Evolutionary conservation across 2,329 filamentous ascomycete species (phyloP).

Genomic region (Neocatenulostroma microsporum): DNA sequence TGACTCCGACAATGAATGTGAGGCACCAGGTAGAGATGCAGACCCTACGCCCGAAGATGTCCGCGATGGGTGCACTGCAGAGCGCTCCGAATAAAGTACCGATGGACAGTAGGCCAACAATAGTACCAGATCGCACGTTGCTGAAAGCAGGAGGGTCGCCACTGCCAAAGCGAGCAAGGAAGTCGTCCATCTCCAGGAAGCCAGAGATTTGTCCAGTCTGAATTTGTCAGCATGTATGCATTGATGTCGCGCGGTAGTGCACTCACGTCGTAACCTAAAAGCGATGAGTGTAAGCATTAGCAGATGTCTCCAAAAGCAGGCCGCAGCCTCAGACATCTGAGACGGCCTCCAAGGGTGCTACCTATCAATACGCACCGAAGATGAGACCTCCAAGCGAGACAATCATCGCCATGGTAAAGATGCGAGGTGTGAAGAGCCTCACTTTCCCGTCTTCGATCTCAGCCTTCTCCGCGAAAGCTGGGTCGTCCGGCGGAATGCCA

Average conservation of each 20-base stretch:
- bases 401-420: conserved; percentile 29
- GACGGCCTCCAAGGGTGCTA: no score
- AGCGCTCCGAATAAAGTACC: conserved; percentile 54
- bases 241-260: conserved; percentile 4
- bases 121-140: conserved; percentile 54
- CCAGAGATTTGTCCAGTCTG: conserved; percentile 54
- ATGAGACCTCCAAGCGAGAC: conserved; percentile 33
- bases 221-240: conserved; percentile 5
- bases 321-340: no score
- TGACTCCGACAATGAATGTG: conserved; percentile 56
- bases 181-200: conserved; percentile 55
- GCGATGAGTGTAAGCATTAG: no score
- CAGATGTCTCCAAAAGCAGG: no score
- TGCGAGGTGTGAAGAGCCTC: conserved; percentile 20
- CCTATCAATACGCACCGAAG: no score
- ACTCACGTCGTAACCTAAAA: conserved; percentile 21
- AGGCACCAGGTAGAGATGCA: conserved; percentile 57
- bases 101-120: conserved; percentile 54
- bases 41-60: conserved; percentile 53
- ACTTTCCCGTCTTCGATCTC: conserved; percentile 18
- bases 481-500: not conserved
- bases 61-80: conserved; percentile 52
- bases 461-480: conserved; percentile 14
- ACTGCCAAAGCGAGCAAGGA: conserved; percentile 46
- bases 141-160: conserved; percentile 42